Evolutionary conservation across 2,329 filamentous ascomycete species (phyloP).

Genomic region (Fusarium dimerum): DNA sequence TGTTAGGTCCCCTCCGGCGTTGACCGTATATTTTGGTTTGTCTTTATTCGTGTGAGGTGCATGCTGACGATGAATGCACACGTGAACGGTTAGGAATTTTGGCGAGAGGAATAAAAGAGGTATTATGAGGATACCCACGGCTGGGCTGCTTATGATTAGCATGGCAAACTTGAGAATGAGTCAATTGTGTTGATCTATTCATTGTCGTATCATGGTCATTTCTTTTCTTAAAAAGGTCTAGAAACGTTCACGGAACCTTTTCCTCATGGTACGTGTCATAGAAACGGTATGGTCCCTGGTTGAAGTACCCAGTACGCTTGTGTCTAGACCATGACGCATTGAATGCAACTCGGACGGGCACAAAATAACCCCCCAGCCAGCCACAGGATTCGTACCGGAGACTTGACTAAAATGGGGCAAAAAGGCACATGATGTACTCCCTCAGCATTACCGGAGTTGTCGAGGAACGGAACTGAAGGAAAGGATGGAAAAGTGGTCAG

Average conservation of each 20-base stretch:
- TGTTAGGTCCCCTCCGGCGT: background rate
- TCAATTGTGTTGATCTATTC: too few relatives aligned
- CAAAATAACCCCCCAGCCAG: too few relatives aligned
- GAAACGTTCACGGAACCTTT: background rate
- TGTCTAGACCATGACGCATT: background rate
- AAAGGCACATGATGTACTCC: background rate
- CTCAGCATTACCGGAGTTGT: slow-evolving; percentile 9
- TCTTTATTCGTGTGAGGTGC: background rate
- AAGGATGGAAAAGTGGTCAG: slow-evolving; percentile 14
- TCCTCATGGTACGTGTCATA: background rate
- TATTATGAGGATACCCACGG: too few relatives aligned
- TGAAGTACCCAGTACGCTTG: background rate
- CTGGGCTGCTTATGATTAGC: too few relatives aligned
- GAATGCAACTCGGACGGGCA: too few relatives aligned
- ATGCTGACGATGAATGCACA: background rate
- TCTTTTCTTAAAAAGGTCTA: too few relatives aligned
- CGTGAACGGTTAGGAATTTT: background rate
- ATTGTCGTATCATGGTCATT: too few relatives aligned
- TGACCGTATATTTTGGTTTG: background rate
- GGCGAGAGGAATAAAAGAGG: too few relatives aligned
- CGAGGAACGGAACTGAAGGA: slow-evolving; percentile 6
- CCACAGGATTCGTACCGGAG: background rate
- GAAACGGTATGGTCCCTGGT: background rate
- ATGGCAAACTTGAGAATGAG: too few relatives aligned
- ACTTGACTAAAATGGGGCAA: slow-evolving; percentile 18